Evolutionary conservation across 306 rosid species (phyloP), one percentile per base, ranked within the genome.

Genomic region (Calophaca sinica): DNA sequence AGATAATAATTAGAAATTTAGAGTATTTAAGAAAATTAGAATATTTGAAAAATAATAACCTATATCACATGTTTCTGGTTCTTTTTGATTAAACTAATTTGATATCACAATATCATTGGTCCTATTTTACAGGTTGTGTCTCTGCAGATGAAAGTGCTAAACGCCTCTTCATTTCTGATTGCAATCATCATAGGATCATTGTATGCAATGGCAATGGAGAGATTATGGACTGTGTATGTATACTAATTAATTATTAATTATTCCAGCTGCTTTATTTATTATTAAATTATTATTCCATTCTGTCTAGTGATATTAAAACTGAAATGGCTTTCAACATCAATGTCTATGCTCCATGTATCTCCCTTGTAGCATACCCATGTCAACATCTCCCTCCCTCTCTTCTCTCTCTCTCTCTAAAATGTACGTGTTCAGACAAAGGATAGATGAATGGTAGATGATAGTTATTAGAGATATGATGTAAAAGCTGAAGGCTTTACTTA

Each of bases 121-220:
- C 62, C 28, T 84, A 31, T 70, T 58, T 84, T 85, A 49, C 89
- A 91, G 98, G 94, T 12, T 91, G 93, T 48, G 69, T 89, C 62
- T 88, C 98, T 64, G 88, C 93, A 2, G 97, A 94, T 88, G 90
- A 92, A 79, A 68, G 62, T 63, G 70, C 85, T 44, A 75, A 81
- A 60, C 91, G 93, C 64, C 86, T 94, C 81, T 94, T 91, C 84
- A 59, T 94, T 82, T 94, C 97, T 31, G 97, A 91, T 79, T 84
- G 96, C 88, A 90, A 89, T 82, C 96, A 94, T 80, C 97, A 94
- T 60, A 88, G 98, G 74, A 88, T 94, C 63, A 84, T 94, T 49
- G 84, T 94, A 75, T 79, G 83, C 15, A 82, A 87, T 79, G 88
- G 73, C 71, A 75, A 83, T 6, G 98, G 97, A 77, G 81, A 85